phyloP scores from a whole-genome alignment of 108 stramenopile genomes.

The Mediolabrus comicus region DNA sequence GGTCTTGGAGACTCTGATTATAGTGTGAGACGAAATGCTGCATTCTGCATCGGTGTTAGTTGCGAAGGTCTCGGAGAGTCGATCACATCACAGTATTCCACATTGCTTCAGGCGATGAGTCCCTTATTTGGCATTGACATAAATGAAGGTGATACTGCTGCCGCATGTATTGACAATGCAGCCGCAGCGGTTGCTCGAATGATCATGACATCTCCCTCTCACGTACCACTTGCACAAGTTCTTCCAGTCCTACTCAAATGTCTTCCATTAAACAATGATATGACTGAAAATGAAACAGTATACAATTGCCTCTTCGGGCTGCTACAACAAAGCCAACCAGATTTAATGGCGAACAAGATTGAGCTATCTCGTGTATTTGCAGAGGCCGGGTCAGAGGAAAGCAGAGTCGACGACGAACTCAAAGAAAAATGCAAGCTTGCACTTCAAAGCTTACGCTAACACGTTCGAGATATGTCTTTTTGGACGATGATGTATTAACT shows the following conservation, averaged over 20 bases:
- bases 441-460: constrained; percentile 48
- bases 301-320: constrained; percentile 91
- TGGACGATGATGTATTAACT: neutral
- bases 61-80: constrained; percentile 80
- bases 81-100: constrained; percentile 58
- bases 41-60: constrained; percentile 90
- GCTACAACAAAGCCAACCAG: constrained; percentile 83
- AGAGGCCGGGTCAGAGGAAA: constrained; percentile 59
- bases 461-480: too few relatives aligned
- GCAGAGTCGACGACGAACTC: constrained; percentile 79
- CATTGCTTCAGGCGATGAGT: constrained; percentile 76
- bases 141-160: constrained; percentile 64
- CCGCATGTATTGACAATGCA: constrained; percentile 91
- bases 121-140: constrained; percentile 80
- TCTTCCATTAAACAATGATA: constrained; percentile 91
- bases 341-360: constrained; percentile 60
- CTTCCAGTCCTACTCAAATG: constrained; percentile 83
- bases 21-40: constrained; percentile 90
- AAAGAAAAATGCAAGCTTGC: constrained; percentile 73
- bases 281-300: constrained; percentile 94
- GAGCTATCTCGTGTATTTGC: constrained; percentile 73
- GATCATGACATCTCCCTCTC: constrained; percentile 85
- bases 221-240: constrained; percentile 86
- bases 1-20: constrained; percentile 84
- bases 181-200: constrained; percentile 89